Evolutionary conservation across 106 monocot genomes (phyloP).

Genomic region (Hemerocallis citrina): DNA sequence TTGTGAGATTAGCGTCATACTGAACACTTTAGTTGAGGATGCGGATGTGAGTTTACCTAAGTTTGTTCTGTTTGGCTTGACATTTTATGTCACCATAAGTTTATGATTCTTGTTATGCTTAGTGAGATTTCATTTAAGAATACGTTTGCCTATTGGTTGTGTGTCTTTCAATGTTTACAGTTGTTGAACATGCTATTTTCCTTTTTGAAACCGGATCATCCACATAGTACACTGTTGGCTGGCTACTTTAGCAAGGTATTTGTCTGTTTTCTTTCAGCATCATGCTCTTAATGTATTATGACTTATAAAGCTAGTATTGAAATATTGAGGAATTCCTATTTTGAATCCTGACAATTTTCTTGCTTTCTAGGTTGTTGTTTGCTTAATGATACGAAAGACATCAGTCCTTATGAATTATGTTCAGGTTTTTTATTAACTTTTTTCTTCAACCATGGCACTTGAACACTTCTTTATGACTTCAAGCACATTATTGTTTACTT

Average conservation of each 20-base stretch:
- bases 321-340: not conserved
- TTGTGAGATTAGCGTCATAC: constrained; percentile 58
- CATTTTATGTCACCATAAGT: not conserved
- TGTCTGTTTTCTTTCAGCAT: not conserved
- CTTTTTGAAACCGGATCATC: constrained; percentile 46
- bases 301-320: not conserved
- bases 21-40: constrained; percentile 52
- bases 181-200: constrained; percentile 51
- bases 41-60: constrained; percentile 29
- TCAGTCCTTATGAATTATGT: constrained; percentile 43
- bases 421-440: constrained; percentile 57
- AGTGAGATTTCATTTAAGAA: not conserved
- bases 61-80: not conserved
- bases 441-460: too few species aligned
- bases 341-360: not conserved
- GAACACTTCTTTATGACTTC: too few species aligned
- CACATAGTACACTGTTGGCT: constrained; percentile 49
- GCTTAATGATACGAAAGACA: constrained; percentile 43
- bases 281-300: not conserved
- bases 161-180: constrained; percentile 12
- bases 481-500: too few species aligned
- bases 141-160: not conserved
- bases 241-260: constrained; percentile 70
- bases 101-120: constrained; percentile 2
- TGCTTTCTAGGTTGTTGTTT: constrained; percentile 52